phyloP scores from a whole-genome alignment of 306 rosid genomes.

The Rosa multiflora region DNA sequence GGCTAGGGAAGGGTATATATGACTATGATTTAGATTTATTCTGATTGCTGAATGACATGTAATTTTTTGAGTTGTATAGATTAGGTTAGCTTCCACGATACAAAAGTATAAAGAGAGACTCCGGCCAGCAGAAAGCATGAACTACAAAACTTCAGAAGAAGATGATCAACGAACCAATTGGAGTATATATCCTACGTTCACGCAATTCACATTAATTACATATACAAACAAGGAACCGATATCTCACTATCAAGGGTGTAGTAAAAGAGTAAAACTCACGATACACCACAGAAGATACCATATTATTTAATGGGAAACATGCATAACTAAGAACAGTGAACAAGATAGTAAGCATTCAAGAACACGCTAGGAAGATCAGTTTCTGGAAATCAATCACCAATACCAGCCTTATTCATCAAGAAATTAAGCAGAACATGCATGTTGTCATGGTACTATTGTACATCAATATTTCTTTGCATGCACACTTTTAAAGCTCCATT shows the following conservation, averaged over 20 bases:
- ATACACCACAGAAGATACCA: background rate
- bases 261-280: background rate
- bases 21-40: background rate
- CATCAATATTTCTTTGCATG: background rate
- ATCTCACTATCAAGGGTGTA: background rate
- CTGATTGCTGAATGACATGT: background rate
- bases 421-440: background rate
- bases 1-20: background rate
- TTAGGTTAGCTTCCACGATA: no score
- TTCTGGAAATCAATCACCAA: background rate
- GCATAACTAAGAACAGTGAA: background rate
- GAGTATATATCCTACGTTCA: no score
- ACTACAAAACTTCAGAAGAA: background rate
- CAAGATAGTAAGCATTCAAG: background rate
- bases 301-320: background rate
- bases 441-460: background rate
- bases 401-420: constrained; percentile 2
- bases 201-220: no score
- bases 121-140: background rate
- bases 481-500: background rate
- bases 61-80: background rate
- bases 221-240: no score
- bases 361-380: background rate
- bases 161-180: background rate
- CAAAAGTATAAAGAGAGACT: background rate